phyloP scores from a whole-genome alignment of 2,329 filamentous ascomycete genomes.

The Aspergillus eucalypticola region DNA sequence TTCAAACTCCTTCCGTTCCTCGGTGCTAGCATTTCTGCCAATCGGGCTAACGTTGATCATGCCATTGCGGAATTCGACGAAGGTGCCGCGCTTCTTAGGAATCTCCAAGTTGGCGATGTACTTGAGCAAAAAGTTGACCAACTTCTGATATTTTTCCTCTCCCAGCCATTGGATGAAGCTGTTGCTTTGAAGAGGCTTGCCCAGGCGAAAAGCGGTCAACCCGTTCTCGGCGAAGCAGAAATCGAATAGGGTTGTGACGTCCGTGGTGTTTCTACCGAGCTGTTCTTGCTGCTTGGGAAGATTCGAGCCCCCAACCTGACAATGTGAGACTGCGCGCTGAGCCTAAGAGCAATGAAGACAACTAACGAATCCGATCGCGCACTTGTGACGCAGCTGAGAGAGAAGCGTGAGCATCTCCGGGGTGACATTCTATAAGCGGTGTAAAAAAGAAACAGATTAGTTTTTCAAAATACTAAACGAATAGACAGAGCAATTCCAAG shows the following conservation, averaged over 20 bases:
- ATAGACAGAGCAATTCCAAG: too few relatives aligned
- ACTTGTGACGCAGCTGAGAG: slow-evolving; percentile 68
- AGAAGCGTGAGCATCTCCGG: slow-evolving; percentile 84
- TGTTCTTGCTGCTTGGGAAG: slow-evolving; percentile 95
- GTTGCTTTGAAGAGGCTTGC: slow-evolving; percentile 70
- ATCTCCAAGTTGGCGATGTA: slow-evolving; percentile 64
- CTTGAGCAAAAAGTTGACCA: slow-evolving; percentile 60
- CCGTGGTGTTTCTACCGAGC: slow-evolving; percentile 68
- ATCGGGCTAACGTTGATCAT: slow-evolving; percentile 66
- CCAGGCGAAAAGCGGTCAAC: slow-evolving; percentile 83
- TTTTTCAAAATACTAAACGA: too few relatives aligned
- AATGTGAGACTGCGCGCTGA: slow-evolving; percentile 19
- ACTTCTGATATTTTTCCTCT: slow-evolving; percentile 69
- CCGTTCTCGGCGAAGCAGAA: slow-evolving; percentile 98
- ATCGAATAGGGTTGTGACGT: slow-evolving; percentile 87
- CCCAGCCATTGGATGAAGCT: slow-evolving; percentile 93
- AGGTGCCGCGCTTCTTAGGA: slow-evolving; percentile 66
- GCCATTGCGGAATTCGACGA: slow-evolving; percentile 66
- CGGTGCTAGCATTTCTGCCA: slow-evolving; percentile 75
- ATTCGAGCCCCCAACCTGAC: slow-evolving; percentile 78
- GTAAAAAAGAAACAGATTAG: neutral
- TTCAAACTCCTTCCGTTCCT: slow-evolving; percentile 82
- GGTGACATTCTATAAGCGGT: slow-evolving; percentile 58
- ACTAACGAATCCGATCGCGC: slow-evolving; percentile 37
- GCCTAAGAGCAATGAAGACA: neutral